Percentiles rank a stretch among this genome's conserved stretches.
These are phyloP conservation scores for Backusella australiensis DNA, from an alignment of 192 early-diverging fungal species.

Conservation along the genomic window DNA sequence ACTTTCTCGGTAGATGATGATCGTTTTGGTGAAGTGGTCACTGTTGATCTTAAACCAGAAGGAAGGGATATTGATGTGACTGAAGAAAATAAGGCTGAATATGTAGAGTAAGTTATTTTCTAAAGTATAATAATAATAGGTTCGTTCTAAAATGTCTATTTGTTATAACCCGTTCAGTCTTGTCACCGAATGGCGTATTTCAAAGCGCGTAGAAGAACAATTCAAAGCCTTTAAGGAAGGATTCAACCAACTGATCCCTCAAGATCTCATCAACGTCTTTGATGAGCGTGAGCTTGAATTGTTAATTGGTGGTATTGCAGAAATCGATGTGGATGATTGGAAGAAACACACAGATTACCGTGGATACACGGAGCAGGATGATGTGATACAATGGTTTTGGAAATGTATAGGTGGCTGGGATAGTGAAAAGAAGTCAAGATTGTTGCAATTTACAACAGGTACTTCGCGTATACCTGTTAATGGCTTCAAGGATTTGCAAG, in stretches of 20 bases:
- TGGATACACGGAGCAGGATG: constrained; percentile 96
- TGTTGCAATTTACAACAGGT: constrained; percentile 97
- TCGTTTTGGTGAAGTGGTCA: constrained; percentile 85
- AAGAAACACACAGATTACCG: constrained; percentile 98
- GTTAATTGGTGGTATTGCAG: constrained; percentile 93
- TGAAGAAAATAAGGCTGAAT: constrained; percentile 96
- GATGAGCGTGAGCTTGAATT: constrained; percentile 98
- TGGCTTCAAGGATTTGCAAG: constrained; percentile 98
- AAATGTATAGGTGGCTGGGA: constrained; percentile 87
- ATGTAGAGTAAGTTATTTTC: constrained; percentile 62
- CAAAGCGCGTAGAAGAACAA: constrained; percentile 92
- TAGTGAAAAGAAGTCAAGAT: constrained; percentile 88
- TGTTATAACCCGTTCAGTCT: constrained; percentile 32
- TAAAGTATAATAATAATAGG: neutral
- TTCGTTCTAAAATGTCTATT: neutral
- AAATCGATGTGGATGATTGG: constrained; percentile 98
- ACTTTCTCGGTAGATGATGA: constrained; percentile 92
- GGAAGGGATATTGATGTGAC: constrained; percentile 88
- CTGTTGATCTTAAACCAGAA: constrained; percentile 85
- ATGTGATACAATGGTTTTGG: constrained; percentile 97
- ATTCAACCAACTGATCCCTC: constrained; percentile 95
- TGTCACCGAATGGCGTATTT: constrained; percentile 86
- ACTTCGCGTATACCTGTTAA: constrained; percentile 98
- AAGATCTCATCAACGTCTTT: constrained; percentile 93
- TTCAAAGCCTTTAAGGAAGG: constrained; percentile 92